Evolutionary conservation across 441 rosid genomes (phyloP).

Genomic region (Aleurites moluccanus): DNA sequence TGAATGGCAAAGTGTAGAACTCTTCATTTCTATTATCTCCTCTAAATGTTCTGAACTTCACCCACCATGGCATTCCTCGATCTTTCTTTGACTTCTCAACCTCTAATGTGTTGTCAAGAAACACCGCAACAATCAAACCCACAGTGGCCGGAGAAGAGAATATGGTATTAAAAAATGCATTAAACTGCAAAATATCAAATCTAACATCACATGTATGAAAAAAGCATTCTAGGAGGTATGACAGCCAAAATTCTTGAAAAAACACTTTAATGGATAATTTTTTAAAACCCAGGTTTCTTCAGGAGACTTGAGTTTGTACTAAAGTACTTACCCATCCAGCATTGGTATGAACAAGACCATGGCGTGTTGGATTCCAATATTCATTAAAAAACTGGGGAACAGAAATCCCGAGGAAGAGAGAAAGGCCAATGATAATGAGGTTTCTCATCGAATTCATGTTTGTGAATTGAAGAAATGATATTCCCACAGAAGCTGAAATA

Average conservation of each 20-base stretch:
- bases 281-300: no score
- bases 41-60: constrained; percentile 84
- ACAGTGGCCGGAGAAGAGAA: constrained; percentile 90
- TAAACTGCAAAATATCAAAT: constrained; percentile 51
- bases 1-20: constrained; percentile 94
- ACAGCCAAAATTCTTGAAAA: no score
- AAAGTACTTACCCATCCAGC: constrained; percentile 73
- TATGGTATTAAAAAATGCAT: constrained; percentile 87
- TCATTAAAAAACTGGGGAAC: constrained; percentile 82
- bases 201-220: no score
- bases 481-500: constrained; percentile 80
- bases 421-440: constrained; percentile 77
- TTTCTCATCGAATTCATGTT: constrained; percentile 97
- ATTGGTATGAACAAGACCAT: constrained; percentile 82
- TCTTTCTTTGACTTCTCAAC: constrained; percentile 79
- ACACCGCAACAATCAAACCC: constrained; percentile 68
- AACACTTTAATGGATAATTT: no score
- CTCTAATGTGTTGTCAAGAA: constrained; percentile 89
- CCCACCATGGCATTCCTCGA: constrained; percentile 99
- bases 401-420: constrained; percentile 90
- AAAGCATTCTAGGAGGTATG: no score
- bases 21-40: constrained; percentile 93
- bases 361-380: constrained; percentile 61
- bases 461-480: constrained; percentile 94
- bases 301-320: no score